A percentile compares a stretch with the other conserved stretches of the same genome.
phyloP scores from a whole-genome alignment of 2,329 filamentous ascomycete genomes.

The Colletotrichum limetticola region DNA sequence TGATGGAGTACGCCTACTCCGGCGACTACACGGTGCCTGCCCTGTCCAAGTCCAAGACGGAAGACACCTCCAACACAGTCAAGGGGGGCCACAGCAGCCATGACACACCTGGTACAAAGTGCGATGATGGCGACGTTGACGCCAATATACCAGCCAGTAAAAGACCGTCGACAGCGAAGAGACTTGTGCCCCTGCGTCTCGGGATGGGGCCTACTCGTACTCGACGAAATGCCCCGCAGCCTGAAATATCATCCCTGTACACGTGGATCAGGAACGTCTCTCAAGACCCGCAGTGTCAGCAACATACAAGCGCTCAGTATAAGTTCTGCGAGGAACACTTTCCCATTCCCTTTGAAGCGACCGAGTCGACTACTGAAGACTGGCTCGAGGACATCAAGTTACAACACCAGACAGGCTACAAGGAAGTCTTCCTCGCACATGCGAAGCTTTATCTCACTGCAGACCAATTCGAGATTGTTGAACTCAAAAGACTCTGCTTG shows the following conservation, averaged over 20 bases:
- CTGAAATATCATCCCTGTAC: neutral
- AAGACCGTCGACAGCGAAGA: neutral
- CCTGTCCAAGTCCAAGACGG: neutral
- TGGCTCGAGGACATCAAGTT: neutral
- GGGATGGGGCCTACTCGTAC: too few relatives aligned
- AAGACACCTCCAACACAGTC: neutral
- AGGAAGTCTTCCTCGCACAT: neutral
- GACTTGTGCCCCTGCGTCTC: too few relatives aligned
- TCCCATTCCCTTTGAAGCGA: too few relatives aligned
- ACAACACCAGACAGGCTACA: neutral
- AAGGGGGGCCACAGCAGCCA: neutral
- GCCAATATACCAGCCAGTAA: neutral
- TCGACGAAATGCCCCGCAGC: neutral
- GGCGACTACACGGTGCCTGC: neutral
- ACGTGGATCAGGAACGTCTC: neutral
- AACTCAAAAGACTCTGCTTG: neutral
- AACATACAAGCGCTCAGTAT: neutral
- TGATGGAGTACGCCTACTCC: slow-evolving; percentile 2
- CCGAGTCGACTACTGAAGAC: neutral
- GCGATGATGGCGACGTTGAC: neutral
- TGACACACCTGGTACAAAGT: neutral
- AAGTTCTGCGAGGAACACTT: neutral
- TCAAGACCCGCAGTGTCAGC: neutral
- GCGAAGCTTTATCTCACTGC: neutral
- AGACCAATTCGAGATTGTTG: neutral